phyloP scores from a whole-genome alignment of 176 grass and related monocot genomes.

The Neostapfia colusana region DNA sequence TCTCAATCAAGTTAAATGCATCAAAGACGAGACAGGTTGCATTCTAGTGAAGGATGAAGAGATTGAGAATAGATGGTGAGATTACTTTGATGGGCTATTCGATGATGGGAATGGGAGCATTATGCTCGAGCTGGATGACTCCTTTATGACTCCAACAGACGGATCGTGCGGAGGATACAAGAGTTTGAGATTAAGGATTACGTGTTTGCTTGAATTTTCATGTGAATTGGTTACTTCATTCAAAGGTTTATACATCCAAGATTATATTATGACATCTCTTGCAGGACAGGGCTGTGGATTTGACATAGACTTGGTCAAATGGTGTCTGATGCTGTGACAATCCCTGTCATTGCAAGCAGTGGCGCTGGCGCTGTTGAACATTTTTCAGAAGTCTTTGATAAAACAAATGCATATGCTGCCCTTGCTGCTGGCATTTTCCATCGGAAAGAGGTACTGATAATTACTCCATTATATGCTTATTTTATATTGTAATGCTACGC shows the following conservation, averaged over 20 bases:
- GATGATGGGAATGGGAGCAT: too few species aligned
- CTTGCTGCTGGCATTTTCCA: too few species aligned
- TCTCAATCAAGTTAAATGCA: too few species aligned
- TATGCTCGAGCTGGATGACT: too few species aligned
- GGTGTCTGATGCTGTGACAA: conserved; percentile 86
- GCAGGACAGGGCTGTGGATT: conserved; percentile 89
- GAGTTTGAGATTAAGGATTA: background rate
- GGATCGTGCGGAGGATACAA: too few species aligned
- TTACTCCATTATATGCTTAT: conserved; percentile 16
- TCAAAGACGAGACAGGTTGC: too few species aligned
- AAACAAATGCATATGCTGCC: too few species aligned
- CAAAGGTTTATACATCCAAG: background rate
- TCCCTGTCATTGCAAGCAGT: conserved; percentile 94
- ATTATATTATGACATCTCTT: conserved; percentile 40
- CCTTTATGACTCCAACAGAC: too few species aligned
- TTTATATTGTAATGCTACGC: conserved; percentile 6
- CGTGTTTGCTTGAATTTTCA: background rate
- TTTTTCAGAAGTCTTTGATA: too few species aligned
- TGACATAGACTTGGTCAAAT: conserved; percentile 94
- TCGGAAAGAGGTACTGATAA: conserved; percentile 69
- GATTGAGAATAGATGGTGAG: background rate
- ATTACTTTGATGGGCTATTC: too few species aligned
- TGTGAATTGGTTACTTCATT: conserved; percentile 1
- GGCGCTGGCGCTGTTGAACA: too few species aligned
- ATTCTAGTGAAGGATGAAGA: background rate